Evolutionary conservation across 1,284 basidiomycete species (phyloP).

Genomic region (Ustilago loliicola): DNA sequence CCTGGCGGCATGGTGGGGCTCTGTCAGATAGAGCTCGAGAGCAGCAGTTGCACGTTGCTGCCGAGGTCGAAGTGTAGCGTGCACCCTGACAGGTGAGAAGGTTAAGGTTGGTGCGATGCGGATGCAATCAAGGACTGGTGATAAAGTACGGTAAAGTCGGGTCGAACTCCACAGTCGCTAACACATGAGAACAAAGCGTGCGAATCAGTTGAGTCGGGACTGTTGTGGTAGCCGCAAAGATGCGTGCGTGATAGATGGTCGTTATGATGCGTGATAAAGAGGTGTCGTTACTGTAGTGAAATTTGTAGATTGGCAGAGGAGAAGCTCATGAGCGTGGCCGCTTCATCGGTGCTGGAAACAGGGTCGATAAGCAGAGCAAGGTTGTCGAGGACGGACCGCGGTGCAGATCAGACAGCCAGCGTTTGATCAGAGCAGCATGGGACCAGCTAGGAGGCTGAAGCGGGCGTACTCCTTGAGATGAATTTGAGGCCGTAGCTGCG

Average conservation of each 20-base stretch:
- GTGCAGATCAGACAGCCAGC: neutral
- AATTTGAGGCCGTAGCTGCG: neutral
- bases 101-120: neutral
- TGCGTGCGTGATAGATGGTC: neutral
- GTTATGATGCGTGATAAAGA: neutral
- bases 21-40: slow-evolving; percentile 1
- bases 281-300: neutral
- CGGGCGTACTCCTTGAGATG: neutral
- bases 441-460: neutral
- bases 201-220: neutral
- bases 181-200: neutral
- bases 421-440: neutral
- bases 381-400: neutral
- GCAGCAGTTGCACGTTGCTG: neutral
- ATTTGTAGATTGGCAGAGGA: neutral
- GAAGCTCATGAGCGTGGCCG: slow-evolving; percentile 3
- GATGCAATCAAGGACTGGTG: neutral
- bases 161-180: neutral
- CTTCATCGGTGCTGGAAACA: neutral
- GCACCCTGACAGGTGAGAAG: neutral
- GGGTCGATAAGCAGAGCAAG: neutral
- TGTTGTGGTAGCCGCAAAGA: neutral
- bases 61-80: neutral
- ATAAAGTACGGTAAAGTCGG: neutral
- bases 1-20: slow-evolving; percentile 33